phyloP scores from a whole-genome alignment of 129 eudicot species.

The Flaveria trinervia region DNA sequence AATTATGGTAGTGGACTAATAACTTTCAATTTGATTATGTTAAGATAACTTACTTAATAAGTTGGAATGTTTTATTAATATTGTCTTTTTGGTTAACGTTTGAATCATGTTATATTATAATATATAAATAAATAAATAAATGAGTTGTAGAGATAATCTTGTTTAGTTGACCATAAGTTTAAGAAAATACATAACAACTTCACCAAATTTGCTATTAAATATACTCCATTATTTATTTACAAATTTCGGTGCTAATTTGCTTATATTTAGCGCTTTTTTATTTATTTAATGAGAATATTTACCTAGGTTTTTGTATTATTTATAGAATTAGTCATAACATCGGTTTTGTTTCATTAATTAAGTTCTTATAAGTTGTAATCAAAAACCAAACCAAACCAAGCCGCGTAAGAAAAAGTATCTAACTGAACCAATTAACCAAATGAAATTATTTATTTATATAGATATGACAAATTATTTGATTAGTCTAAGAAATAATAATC shows the following conservation, averaged over 20 bases:
- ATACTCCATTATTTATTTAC: not conserved
- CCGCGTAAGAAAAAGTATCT: too few species aligned
- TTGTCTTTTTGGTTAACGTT: conserved; percentile 8
- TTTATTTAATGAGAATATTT: not conserved
- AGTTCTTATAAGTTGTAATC: too few species aligned
- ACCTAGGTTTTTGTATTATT: not conserved
- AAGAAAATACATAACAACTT: conserved; percentile 19
- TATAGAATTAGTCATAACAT: too few species aligned
- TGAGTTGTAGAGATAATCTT: conserved; percentile 30
- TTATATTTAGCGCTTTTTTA: not conserved
- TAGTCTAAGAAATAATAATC: too few species aligned
- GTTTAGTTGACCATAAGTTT: conserved; percentile 19
- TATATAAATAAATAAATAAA: not conserved
- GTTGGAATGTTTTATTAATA: conserved; percentile 8
- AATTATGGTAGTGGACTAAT: conserved; percentile 12
- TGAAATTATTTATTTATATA: too few species aligned
- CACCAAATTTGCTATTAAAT: not conserved
- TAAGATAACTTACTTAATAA: conserved; percentile 7
- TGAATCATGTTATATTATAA: not conserved
- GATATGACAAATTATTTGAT: too few species aligned
- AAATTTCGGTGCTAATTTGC: not conserved
- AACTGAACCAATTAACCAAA: too few species aligned
- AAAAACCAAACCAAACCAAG: too few species aligned
- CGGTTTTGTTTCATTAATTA: too few species aligned
- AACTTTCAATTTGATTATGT: not conserved